These are phyloP conservation scores for Saccharomycopsis capsularis DNA, from an alignment of 805 yeast genomes.

Conservation along the genomic window DNA sequence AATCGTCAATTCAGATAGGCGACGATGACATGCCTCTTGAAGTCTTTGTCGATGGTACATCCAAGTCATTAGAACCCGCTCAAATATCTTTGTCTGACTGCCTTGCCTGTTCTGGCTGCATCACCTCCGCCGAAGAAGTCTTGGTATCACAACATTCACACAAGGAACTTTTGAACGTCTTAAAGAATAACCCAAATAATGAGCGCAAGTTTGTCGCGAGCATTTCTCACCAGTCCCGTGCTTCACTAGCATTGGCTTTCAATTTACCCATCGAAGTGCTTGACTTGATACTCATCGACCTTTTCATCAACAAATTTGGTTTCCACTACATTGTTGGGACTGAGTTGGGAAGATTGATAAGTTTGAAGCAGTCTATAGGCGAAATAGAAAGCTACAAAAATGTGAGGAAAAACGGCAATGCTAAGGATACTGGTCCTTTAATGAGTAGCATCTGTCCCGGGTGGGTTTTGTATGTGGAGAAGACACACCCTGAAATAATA, in stretches of 20 bases:
- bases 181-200: constrained; percentile 29
- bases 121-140: constrained; percentile 95
- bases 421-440: constrained; percentile 37
- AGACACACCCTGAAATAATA: constrained; percentile 82
- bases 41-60: constrained; percentile 53
- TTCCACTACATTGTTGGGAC: constrained; percentile 76
- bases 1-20: constrained; percentile 24
- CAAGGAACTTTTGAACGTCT: constrained; percentile 59
- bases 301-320: constrained; percentile 56
- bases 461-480: constrained; percentile 92
- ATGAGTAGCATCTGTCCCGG: constrained; percentile 87
- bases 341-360: constrained; percentile 68
- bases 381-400: constrained; percentile 26
- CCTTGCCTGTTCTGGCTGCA: constrained; percentile 94
- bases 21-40: constrained; percentile 62
- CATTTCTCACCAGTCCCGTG: constrained; percentile 79
- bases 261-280: constrained; percentile 43
- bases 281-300: constrained; percentile 53
- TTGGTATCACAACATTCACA: constrained; percentile 87
- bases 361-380: constrained; percentile 46
- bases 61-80: constrained; percentile 59
- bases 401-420: constrained; percentile 8
- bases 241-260: constrained; percentile 69
- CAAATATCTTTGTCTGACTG: constrained; percentile 89
- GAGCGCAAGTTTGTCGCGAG: constrained; percentile 54